phyloP scores from a whole-genome alignment of 2,329 filamentous ascomycete genomes.

The Colletotrichum navitas region DNA sequence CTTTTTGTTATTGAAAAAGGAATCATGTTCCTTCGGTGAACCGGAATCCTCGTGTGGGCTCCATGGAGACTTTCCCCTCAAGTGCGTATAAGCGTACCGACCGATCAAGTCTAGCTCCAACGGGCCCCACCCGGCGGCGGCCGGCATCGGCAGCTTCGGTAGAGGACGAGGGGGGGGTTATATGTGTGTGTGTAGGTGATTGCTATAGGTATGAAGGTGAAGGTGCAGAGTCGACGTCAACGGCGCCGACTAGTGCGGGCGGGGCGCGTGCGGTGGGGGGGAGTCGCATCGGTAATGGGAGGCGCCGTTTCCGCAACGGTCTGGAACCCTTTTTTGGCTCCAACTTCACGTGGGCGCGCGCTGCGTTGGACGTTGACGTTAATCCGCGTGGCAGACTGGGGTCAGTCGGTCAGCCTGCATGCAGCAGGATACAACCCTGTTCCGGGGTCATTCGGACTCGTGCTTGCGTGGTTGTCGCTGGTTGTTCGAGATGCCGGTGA shows the following conservation, averaged over 20 bases:
- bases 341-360: conserved; percentile 23
- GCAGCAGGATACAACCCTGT: conserved; percentile 25
- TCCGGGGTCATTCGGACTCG: conserved; percentile 20
- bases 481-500: neutral
- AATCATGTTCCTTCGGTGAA: too few relatives aligned
- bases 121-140: conserved; percentile 1
- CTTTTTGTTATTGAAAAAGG: too few relatives aligned
- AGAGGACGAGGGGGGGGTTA: too few relatives aligned
- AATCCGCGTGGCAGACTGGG: neutral
- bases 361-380: neutral
- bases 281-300: conserved; percentile 1
- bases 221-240: neutral
- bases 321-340: neutral
- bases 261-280: neutral
- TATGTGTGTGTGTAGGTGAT: neutral
- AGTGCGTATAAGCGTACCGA: neutral
- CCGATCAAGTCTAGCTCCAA: neutral
- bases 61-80: neutral
- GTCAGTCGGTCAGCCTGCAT: conserved; percentile 15
- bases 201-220: neutral
- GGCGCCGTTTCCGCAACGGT: conserved; percentile 12
- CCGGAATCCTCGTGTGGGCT: too few relatives aligned
- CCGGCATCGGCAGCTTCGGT: neutral
- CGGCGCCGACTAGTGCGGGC: conserved; percentile 4
- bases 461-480: neutral